Evolutionary conservation across 2,329 filamentous ascomycete species (phyloP), one percentile per base, ranked within the genome.

Genomic region (Fusarium sp.): DNA sequence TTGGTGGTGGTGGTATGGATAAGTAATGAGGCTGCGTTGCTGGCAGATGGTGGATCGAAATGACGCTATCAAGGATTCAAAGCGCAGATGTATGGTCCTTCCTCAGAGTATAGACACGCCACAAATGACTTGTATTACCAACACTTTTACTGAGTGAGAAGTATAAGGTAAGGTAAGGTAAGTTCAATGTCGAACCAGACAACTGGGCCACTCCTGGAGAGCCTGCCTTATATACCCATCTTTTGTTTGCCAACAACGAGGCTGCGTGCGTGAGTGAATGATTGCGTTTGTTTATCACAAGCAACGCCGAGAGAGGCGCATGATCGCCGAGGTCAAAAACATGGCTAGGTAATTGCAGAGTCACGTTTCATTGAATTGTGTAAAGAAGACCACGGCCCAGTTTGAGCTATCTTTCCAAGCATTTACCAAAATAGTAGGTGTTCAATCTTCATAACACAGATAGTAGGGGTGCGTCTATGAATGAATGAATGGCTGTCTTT

Each of bases 41-140:
- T 66, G 50, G 42, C 44, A 41, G 61, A 42, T 54, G 41, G 71
- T 74, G 71, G 71, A 74, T 51, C 67, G 55, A 69, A 70, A 74
- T 74, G 71, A 74, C 71, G 71, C 71, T 73, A 74, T 62, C 58
- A 50, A 63, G 65, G 44, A 68, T 36, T 54, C 48, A 55, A 47
- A 45, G 36, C 48, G 53, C 53, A 59, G 47, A 44, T 57, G 42
- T 35, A 54, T 66, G 48, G 26, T 65, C 60, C 54, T 66, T 66
- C 48, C 30, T 65, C 36, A 22, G n/a, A 48, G 47, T 58, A 42
- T 26, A 35, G 28, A 55, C n/a, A 39, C 42, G 35, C 24, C 44
- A 63, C 47, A 44, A 64, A 26, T 26, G 41, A 64, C 39, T 45
- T 65, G 35, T n/a, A 42, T 18, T 55, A 28, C 35, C 38, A 44